Conservation (phyloP, 768 basidiomycete species). For the Phlebiopsis flavidoalba region DNA sequence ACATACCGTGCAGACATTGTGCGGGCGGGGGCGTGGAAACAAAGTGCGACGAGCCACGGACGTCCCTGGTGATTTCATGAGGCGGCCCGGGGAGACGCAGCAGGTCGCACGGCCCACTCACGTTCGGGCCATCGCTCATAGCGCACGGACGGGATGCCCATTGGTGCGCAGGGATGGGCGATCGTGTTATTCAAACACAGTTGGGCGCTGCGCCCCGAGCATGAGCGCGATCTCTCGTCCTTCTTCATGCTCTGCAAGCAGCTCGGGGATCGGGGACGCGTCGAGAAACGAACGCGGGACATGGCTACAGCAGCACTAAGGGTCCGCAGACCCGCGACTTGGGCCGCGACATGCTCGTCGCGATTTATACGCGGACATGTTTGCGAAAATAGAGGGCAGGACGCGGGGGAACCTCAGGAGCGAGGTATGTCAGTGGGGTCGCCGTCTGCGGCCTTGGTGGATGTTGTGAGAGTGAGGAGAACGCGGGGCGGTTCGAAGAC, state of each 20-base stretch:
- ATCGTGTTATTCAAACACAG: conserved; percentile 75
- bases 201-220: conserved; percentile 59
- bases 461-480: background rate
- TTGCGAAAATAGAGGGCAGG: conserved; percentile 8
- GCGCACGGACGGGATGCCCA: conserved; percentile 60
- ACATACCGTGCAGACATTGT: conserved; percentile 58
- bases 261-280: conserved; percentile 46
- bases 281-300: conserved; percentile 45
- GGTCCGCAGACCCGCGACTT: too few relatives aligned
- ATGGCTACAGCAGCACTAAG: conserved; percentile 13
- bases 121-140: conserved; percentile 73
- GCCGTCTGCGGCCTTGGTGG: background rate
- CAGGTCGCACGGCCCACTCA: conserved; percentile 20
- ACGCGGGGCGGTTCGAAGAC: background rate
- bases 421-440: background rate
- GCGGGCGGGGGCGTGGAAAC: conserved; percentile 59
- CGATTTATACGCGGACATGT: conserved; percentile 4
- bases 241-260: conserved; percentile 46
- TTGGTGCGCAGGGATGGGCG: conserved; percentile 47
- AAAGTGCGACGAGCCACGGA: conserved; percentile 63
- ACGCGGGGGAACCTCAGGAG: conserved; percentile 13
- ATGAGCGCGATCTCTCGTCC: conserved; percentile 61
- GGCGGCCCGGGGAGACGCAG: background rate
- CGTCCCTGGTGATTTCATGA: conserved; percentile 39
- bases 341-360: background rate